Percentiles rank a stretch among this genome's conserved stretches.
Conservation (phyloP, 495 filamentous ascomycete species). For the Margaritispora aquatica region DNA sequence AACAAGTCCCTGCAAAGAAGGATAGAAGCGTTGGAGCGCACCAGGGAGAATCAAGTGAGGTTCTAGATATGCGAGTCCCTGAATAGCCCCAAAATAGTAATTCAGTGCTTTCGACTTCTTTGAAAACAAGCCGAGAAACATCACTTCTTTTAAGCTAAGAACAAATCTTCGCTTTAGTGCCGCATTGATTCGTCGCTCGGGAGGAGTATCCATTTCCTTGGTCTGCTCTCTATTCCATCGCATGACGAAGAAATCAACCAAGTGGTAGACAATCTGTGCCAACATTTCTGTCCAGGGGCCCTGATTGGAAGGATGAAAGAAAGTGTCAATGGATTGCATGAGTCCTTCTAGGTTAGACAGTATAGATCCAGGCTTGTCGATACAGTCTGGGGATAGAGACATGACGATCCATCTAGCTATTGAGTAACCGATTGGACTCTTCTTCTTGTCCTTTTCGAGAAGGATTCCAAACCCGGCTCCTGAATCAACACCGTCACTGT, state of each 20-base stretch:
- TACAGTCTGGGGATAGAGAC: constrained; percentile 81
- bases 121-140: constrained; percentile 97
- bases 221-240: constrained; percentile 93
- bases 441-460: constrained; percentile 86
- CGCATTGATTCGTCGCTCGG: constrained; percentile 70
- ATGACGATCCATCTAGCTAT: constrained; percentile 94
- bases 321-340: constrained; percentile 94
- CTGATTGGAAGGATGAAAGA: constrained; percentile 97
- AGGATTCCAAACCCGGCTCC: constrained; percentile 74
- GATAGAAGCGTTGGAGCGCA: constrained; percentile 92
- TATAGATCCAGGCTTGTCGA: constrained; percentile 72
- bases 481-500: constrained; percentile 74
- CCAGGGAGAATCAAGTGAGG: constrained; percentile 90
- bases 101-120: constrained; percentile 89
- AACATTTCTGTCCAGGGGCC: constrained; percentile 87
- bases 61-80: constrained; percentile 83
- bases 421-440: constrained; percentile 84
- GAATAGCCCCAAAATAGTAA: constrained; percentile 83
- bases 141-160: constrained; percentile 81
- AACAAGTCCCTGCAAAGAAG: constrained; percentile 89
- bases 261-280: constrained; percentile 84
- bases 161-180: constrained; percentile 86
- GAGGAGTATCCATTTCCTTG: constrained; percentile 80
- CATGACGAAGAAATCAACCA: constrained; percentile 95
- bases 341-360: constrained; percentile 84